Evolutionary conservation across 2,329 filamentous ascomycete genomes (phyloP).

Genomic region (Monilinia fructicola): DNA sequence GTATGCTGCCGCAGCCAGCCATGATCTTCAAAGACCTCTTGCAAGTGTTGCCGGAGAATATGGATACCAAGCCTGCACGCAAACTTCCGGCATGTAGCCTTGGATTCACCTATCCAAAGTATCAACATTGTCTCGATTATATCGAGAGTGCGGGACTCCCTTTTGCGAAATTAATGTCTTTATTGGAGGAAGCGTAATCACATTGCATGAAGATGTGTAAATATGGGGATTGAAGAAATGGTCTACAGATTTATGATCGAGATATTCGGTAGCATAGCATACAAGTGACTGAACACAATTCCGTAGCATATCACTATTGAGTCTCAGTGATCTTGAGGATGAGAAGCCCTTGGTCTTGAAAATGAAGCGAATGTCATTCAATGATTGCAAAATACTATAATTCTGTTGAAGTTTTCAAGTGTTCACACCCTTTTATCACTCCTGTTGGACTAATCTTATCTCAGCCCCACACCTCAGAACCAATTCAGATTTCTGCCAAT

Average conservation of each 20-base stretch:
- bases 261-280: not conserved
- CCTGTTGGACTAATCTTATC: constrained; percentile 19
- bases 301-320: not conserved
- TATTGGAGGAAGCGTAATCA: not conserved
- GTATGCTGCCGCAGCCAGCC: constrained; percentile 9
- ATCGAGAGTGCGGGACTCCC: not conserved
- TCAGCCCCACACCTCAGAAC: constrained; percentile 18
- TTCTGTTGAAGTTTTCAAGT: not conserved
- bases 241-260: not conserved
- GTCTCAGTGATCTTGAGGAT: not conserved
- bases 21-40: not conserved
- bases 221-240: not conserved
- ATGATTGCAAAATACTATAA: not conserved
- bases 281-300: not conserved
- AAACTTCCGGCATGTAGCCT: constrained; percentile 1
- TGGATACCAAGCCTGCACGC: not conserved
- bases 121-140: not conserved
- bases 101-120: not conserved
- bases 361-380: not conserved
- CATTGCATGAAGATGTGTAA: not conserved
- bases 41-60: not conserved
- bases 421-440: constrained; percentile 14
- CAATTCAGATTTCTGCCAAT: not conserved
- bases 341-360: not conserved
- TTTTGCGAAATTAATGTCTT: not conserved